Base-by-base conservation (phyloP, 2,329 filamentous ascomycete species). In the Ophiostoma himal-ulmi region DNA sequence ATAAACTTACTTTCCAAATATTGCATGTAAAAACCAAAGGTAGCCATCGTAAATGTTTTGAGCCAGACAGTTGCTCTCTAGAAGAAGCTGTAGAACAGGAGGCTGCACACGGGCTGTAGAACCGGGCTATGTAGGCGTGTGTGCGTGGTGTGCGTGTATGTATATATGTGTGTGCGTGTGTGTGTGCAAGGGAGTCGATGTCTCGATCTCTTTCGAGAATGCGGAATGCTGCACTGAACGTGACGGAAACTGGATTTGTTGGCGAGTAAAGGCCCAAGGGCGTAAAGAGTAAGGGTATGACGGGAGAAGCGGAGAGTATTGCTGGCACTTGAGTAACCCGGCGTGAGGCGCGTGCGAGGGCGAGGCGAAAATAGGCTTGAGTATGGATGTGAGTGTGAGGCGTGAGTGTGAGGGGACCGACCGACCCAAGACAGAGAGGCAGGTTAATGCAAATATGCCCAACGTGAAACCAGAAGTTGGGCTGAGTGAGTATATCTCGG, bases 1-100 rank as follows among this genome's bases (percentile, higher is more conserved):
- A 14, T 6, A 75, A 30, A 90, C 89, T 87, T 89, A 91, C 89
- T 91, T 78, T 90, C 87, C 74, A 91, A 83, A 78, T 91, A 91
- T 76, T 91, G 88, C 84, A 89, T 89, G 77, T 89, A 89, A 77
- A 89, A 89, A 74, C 87, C 87, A 76, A 73, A 73, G 3, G 83
- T 82, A 75, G 83, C 83, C 87, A 89, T 89, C 73, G 75, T 84
- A 22, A 26, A 26, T 5, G 20, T 20, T 26, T 34, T 5, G 22
- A 14, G 62, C 36, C 34, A 17, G 39, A 65, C 34, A 10, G 13
- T 30, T 65, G 34, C 5, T 44, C n/a, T 26, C n/a, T 26, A 41
- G n/a, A 8, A 2, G 17, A 44, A 67, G 22, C n/a, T 14, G 64
- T 67, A 54, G 11, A 22, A 52, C 39, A 41, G 44, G 36, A 65